Evolutionary conservation across 192 early-diverging fungal genomes (phyloP), one percentile per base, ranked within the genome.

Genomic region (Umbelopsis sp.): DNA sequence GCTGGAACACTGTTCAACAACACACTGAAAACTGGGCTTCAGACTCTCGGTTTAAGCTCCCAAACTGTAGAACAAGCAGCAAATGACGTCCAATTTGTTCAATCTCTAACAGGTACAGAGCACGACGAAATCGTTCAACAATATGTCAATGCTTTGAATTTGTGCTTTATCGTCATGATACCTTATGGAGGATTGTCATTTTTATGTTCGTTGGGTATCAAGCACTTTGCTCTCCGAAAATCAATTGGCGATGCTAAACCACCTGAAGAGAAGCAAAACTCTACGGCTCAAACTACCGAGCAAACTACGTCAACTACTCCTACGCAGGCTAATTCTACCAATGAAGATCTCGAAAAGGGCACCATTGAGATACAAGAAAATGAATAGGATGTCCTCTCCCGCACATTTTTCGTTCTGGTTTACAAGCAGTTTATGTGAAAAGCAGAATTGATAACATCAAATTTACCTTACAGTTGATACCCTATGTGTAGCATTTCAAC

Each of bases 1-100:
- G 81, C 84, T 26, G 88, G 87, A 9, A 83, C 90, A 17, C 70
- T 90, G 47, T 91, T 90, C 84, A 87, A 80, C 68, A 70, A 70
- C 16, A 38, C 20, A 8, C 47, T 70, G 56, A 16, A 24, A 9
- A 7, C 21, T 3, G 52, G 47, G 9, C 26, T 70, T 0, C 11
- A 21, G n/a, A 41, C 49, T 17, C 29, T 70, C n/a, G 14, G 20
- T 3, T 50, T 53, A 12, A 49, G 24, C 26, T 36, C 68, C 5
- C 2, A 50, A 52, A n/a, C 11, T 34, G 11, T 32, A 6, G 12
- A 62, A 26, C 29, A 31, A 34, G 56, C 56, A 7, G 56, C 56
- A 6, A 62, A 62, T 34, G 31, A 62, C 8, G 56, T 62, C 9
- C 2, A 14, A 32, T 62, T n/a, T 32, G 31, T 62, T 14, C 16